Conservation (phyloP, 78 protist species). For the Guillardia theta region DNA sequence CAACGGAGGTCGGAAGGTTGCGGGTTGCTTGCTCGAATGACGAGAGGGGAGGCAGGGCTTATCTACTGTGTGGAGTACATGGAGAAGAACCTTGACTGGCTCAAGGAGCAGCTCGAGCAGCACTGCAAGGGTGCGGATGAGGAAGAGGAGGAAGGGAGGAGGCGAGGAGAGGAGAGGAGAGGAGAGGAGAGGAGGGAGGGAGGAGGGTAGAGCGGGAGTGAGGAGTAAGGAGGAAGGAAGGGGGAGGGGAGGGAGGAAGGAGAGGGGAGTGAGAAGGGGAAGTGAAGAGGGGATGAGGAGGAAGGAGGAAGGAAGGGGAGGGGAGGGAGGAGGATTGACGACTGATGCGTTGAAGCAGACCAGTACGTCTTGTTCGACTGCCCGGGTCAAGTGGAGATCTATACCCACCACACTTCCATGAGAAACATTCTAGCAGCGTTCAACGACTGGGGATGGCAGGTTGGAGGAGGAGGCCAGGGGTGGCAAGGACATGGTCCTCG, state of each 20-base stretch:
- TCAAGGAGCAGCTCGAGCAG: constrained; percentile 65
- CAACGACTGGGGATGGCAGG: constrained; percentile 47
- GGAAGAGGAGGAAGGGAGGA: too few relatives aligned
- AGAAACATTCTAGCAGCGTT: constrained; percentile 65
- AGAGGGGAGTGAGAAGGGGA: too few relatives aligned
- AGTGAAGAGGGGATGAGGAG: too few relatives aligned
- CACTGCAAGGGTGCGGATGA: neutral
- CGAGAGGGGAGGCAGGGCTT: constrained; percentile 37
- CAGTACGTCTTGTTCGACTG: constrained; percentile 86
- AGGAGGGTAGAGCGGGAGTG: too few relatives aligned
- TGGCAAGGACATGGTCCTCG: neutral
- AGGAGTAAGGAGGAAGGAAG: too few relatives aligned
- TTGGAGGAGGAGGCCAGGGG: neutral
- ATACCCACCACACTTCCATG: constrained; percentile 84
- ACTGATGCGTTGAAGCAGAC: too few relatives aligned
- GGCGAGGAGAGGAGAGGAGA: too few relatives aligned
- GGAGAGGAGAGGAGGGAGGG: too few relatives aligned
- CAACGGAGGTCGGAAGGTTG: constrained; percentile 77
- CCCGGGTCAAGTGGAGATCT: constrained; percentile 98
- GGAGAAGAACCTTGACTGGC: constrained; percentile 89
- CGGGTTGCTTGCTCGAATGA: neutral
- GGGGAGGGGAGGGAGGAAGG: too few relatives aligned
- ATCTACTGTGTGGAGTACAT: constrained; percentile 87
- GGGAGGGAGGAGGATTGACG: too few relatives aligned
- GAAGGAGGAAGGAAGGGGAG: too few relatives aligned